Conservation (phyloP, 1,284 basidiomycete genomes). For the Ceratobasidium sp. region DNA sequence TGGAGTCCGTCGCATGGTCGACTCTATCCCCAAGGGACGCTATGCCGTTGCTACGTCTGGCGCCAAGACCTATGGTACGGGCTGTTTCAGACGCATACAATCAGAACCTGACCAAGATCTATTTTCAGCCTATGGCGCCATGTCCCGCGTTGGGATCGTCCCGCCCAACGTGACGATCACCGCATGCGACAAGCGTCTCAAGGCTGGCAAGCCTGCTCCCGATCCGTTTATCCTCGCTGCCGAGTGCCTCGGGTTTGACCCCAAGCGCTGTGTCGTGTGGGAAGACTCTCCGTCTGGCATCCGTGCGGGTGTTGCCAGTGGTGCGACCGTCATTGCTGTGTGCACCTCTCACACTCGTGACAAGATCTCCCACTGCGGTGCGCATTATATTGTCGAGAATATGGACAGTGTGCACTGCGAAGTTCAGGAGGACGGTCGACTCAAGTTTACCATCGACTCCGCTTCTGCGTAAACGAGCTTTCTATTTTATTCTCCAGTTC, state of each 20-base stretch:
- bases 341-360: slow-evolving; percentile 66
- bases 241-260: slow-evolving; percentile 70
- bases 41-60: slow-evolving; percentile 84
- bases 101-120: slow-evolving; percentile 38
- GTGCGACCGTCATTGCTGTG: slow-evolving; percentile 80
- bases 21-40: slow-evolving; percentile 72
- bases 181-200: slow-evolving; percentile 70
- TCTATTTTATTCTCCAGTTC: neutral
- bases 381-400: slow-evolving; percentile 74
- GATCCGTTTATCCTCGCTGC: slow-evolving; percentile 83
- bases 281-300: slow-evolving; percentile 83
- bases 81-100: slow-evolving; percentile 47
- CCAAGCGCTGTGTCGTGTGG: slow-evolving; percentile 67
- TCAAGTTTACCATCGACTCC: slow-evolving; percentile 52
- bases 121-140: slow-evolving; percentile 71
- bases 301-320: slow-evolving; percentile 76
- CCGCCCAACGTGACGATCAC: slow-evolving; percentile 82
- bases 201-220: slow-evolving; percentile 69
- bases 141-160: slow-evolving; percentile 77
- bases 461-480: neutral
- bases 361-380: slow-evolving; percentile 74
- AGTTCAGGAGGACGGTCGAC: slow-evolving; percentile 51
- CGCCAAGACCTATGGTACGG: slow-evolving; percentile 75
- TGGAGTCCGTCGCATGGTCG: slow-evolving; percentile 76
- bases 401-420: slow-evolving; percentile 68